These are phyloP conservation scores for Chaetomium sp. DNA, from an alignment of 2,329 filamentous ascomycete genomes.

Conservation along the genomic window DNA sequence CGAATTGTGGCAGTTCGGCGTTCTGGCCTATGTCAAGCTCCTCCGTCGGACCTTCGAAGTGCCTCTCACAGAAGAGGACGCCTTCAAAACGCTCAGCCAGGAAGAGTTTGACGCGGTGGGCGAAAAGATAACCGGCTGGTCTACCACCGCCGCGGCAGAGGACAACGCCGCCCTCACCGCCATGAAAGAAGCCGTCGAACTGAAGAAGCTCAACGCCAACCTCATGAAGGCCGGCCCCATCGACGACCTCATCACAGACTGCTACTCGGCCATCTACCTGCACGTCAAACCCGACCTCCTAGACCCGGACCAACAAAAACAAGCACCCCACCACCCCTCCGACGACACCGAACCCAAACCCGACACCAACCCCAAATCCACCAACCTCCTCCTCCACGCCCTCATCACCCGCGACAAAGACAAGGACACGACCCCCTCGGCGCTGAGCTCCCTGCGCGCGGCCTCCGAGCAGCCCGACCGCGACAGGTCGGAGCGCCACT, in stretches of 20 bases:
- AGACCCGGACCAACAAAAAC: slow-evolving; percentile 42
- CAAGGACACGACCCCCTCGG: slow-evolving; percentile 1
- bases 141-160: slow-evolving; percentile 43
- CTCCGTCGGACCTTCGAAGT: slow-evolving; percentile 54
- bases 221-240: slow-evolving; percentile 84
- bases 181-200: slow-evolving; percentile 60
- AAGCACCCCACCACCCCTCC: not conserved
- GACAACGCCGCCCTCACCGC: slow-evolving; percentile 53
- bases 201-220: slow-evolving; percentile 76
- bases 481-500: slow-evolving; percentile 41
- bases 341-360: not conserved
- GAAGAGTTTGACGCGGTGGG: slow-evolving; percentile 62
- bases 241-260: slow-evolving; percentile 91
- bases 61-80: slow-evolving; percentile 52
- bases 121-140: slow-evolving; percentile 59
- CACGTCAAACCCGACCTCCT: slow-evolving; percentile 64
- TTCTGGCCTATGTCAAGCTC: slow-evolving; percentile 55
- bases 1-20: slow-evolving; percentile 62
- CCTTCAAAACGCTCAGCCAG: slow-evolving; percentile 55
- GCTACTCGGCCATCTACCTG: slow-evolving; percentile 76
- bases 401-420: slow-evolving; percentile 31
- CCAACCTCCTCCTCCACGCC: slow-evolving; percentile 30
- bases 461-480: slow-evolving; percentile 38
- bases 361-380: slow-evolving; percentile 36
- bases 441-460: slow-evolving; percentile 33